These are phyloP conservation scores for Bassia scoparia DNA, from an alignment of 148 eudicot genomes.

Conservation along the genomic window DNA sequence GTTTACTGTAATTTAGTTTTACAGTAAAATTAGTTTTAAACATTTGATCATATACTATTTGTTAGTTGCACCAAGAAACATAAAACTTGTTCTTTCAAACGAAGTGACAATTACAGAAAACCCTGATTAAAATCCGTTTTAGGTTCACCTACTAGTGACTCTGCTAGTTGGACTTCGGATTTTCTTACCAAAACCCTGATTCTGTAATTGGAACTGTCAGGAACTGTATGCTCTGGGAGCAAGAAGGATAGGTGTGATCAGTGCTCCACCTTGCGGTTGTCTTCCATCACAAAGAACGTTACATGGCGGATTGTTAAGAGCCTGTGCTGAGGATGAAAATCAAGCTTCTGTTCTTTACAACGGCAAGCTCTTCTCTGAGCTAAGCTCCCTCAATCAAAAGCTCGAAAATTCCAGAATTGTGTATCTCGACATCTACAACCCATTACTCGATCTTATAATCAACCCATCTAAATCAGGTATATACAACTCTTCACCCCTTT, in stretches of 20 bases:
- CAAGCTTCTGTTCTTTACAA: conserved; percentile 47
- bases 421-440: conserved; percentile 44
- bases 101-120: no score
- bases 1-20: no score
- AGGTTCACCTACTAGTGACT: not conserved
- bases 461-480: conserved; percentile 52
- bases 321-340: conserved; percentile 43
- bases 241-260: conserved; percentile 46
- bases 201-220: conserved; percentile 11
- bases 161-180: not conserved
- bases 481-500: not conserved
- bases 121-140: no score
- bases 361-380: conserved; percentile 31
- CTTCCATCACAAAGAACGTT: conserved; percentile 64
- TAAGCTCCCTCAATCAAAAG: conserved; percentile 33
- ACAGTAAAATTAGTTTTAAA: no score
- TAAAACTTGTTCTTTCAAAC: no score
- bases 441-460: conserved; percentile 38
- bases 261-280: conserved; percentile 63
- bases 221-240: conserved; percentile 55
- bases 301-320: conserved; percentile 38
- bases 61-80: no score
- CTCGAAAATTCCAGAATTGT: conserved; percentile 33
- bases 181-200: not conserved
- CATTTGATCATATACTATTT: no score